These are phyloP conservation scores for Hippophae gyantsensis DNA, from an alignment of 306 rosid genomes.

Conservation along the genomic window DNA sequence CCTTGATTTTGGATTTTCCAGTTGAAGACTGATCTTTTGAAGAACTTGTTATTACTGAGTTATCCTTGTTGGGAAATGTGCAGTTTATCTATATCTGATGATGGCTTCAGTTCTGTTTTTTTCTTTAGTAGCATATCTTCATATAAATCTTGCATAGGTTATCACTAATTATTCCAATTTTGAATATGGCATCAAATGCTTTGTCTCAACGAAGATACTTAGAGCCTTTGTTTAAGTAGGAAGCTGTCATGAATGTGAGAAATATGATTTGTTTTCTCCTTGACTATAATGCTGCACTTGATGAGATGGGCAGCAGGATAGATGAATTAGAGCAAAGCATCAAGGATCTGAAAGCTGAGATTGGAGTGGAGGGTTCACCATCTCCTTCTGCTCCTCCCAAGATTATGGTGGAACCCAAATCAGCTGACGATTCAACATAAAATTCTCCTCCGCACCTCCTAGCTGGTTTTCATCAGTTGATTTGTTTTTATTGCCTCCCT, in stretches of 20 bases:
- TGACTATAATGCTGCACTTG: constrained; percentile 26
- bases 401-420: constrained; percentile 19
- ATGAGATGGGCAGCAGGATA: constrained; percentile 43
- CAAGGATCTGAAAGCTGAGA: constrained; percentile 34
- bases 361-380: constrained; percentile 33
- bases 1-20: too few species aligned
- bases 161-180: too few species aligned
- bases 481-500: not conserved
- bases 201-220: too few species aligned
- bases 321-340: constrained; percentile 44
- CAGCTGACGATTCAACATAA: constrained; percentile 21
- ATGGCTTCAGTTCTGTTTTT: too few species aligned
- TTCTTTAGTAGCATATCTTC: too few species aligned
- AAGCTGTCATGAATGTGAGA: not conserved
- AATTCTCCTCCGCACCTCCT: not conserved
- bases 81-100: too few species aligned
- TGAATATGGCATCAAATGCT: too few species aligned
- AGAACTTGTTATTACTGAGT: too few species aligned
- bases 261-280: constrained; percentile 13
- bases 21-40: too few species aligned
- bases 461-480: not conserved
- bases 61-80: too few species aligned
- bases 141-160: too few species aligned
- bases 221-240: too few species aligned
- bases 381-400: constrained; percentile 18